Evolutionary conservation across 352 stramenopile genomes (phyloP).

Genomic region (Globisporangium radiosum): DNA sequence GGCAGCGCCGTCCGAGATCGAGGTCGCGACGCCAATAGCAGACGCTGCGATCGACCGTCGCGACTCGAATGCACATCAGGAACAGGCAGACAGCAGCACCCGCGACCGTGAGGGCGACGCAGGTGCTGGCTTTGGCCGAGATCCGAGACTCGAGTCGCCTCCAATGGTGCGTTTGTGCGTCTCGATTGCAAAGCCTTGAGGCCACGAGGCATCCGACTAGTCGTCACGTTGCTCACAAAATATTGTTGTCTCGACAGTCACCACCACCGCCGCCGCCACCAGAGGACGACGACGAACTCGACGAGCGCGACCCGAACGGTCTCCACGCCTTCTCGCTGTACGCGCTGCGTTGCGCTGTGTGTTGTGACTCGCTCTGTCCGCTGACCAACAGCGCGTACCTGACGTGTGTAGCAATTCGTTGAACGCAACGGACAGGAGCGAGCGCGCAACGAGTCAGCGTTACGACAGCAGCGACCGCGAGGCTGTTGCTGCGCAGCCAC

Average conservation of each 20-base stretch:
- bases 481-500: not conserved
- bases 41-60: not conserved
- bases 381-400: not conserved
- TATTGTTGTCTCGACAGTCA: constrained; percentile 14
- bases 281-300: constrained; percentile 31
- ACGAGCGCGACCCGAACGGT: no score
- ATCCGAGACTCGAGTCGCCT: not conserved
- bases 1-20: not conserved
- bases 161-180: not conserved
- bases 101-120: no score
- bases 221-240: not conserved
- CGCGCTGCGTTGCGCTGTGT: not conserved
- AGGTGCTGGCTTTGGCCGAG: not conserved
- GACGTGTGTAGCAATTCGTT: no score
- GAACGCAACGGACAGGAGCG: not conserved
- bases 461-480: not conserved
- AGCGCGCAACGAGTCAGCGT: not conserved
- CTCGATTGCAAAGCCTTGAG: not conserved
- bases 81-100: no score
- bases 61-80: no score
- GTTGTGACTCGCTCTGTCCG: not conserved
- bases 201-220: no score
- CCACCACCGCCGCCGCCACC: constrained; percentile 42
- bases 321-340: constrained; percentile 24
- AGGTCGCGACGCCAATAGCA: not conserved